These are phyloP conservation scores for Chondrostereum purpureum DNA, from an alignment of 1,284 basidiomycete species.

Conservation along the genomic window DNA sequence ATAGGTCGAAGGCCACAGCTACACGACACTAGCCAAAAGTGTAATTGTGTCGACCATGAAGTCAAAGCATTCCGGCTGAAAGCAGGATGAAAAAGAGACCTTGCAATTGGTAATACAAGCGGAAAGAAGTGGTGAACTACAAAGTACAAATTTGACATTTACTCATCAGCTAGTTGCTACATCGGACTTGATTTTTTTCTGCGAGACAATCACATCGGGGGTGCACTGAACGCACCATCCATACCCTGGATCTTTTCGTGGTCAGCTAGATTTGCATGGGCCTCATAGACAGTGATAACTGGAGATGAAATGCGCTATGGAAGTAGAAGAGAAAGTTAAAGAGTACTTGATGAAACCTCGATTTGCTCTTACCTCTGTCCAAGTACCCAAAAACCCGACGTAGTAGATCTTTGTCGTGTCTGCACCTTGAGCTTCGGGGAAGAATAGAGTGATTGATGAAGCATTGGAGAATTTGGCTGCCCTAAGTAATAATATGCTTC, in stretches of 20 bases:
- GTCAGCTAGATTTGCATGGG: slow-evolving; percentile 73
- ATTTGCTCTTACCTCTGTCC: slow-evolving; percentile 53
- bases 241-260: slow-evolving; percentile 75
- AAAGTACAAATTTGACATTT: too few species aligned
- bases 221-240: slow-evolving; percentile 46
- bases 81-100: too few species aligned
- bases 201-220: slow-evolving; percentile 26
- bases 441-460: slow-evolving; percentile 66
- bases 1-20: too few species aligned
- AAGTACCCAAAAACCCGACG: slow-evolving; percentile 73
- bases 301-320: slow-evolving; percentile 61
- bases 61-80: too few species aligned
- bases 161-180: too few species aligned
- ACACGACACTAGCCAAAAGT: too few species aligned
- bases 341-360: too few species aligned
- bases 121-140: too few species aligned
- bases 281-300: slow-evolving; percentile 72
- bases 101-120: too few species aligned
- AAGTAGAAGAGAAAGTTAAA: slow-evolving; percentile 7
- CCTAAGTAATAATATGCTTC: slow-evolving; percentile 28
- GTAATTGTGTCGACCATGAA: too few species aligned
- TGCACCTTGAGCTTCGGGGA: slow-evolving; percentile 68
- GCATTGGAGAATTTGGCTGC: slow-evolving; percentile 72
- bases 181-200: too few species aligned
- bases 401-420: slow-evolving; percentile 69